Evolutionary conservation across 805 yeast species (phyloP).

Genomic region (Ogataea siamensis): DNA sequence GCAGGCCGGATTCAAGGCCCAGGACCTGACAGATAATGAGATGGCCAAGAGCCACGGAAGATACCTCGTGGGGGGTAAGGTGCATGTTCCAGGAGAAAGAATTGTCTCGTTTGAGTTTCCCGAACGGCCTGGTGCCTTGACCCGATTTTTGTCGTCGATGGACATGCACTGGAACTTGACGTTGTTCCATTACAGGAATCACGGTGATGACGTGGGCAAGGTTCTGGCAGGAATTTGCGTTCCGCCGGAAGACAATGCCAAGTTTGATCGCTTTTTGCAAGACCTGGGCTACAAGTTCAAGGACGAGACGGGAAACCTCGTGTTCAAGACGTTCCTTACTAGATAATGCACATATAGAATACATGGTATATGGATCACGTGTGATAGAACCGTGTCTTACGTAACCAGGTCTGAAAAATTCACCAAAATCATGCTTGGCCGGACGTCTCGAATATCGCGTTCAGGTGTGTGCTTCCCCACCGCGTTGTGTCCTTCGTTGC

Average conservation of each 20-base stretch:
- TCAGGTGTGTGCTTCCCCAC: background rate
- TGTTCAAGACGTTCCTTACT: constrained; percentile 73
- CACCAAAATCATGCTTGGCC: too few relatives aligned
- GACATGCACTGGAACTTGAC: constrained; percentile 87
- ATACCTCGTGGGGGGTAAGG: constrained; percentile 91
- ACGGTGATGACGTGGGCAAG: constrained; percentile 93
- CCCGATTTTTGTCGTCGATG: constrained; percentile 69
- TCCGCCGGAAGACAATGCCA: constrained; percentile 64
- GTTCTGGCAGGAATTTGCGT: constrained; percentile 87
- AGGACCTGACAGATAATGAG: constrained; percentile 88
- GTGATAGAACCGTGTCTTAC: too few relatives aligned
- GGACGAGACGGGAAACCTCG: constrained; percentile 83
- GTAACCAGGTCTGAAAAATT: background rate
- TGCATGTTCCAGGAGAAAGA: constrained; percentile 70
- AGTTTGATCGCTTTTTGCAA: constrained; percentile 65
- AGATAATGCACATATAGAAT: constrained; percentile 5
- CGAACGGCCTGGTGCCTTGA: constrained; percentile 93
- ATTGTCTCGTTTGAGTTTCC: constrained; percentile 90
- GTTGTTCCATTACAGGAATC: constrained; percentile 93
- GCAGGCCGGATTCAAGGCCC: constrained; percentile 65
- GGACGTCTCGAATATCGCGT: background rate
- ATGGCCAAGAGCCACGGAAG: constrained; percentile 96
- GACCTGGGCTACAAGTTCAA: constrained; percentile 70
- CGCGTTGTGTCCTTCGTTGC: too few relatives aligned
- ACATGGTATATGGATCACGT: background rate